Base-by-base conservation (phyloP, 1,284 basidiomycete species). In the Malassezia restricta region DNA sequence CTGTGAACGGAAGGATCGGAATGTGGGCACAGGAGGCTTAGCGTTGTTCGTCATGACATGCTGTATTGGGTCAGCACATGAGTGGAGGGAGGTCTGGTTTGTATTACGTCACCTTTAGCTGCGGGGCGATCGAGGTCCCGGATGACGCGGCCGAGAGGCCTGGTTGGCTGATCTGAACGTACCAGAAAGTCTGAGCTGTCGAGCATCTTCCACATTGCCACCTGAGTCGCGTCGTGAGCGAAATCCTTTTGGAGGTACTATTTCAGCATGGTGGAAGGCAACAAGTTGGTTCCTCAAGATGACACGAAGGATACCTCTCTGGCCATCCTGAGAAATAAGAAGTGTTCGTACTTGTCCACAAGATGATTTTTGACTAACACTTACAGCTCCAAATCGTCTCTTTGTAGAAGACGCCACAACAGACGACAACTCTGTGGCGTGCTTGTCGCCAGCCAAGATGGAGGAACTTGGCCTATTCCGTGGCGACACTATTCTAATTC, bases 371-470 rank as follows among this genome's bases (percentile, higher is more conserved):
- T 6, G 2, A 30, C 27, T 31, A n/a, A 35, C 38, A 7, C 33
- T 12, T 17, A n/a, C 51, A 65, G 63, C 59, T 1, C 63, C 67
- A 2, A 71, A 71, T 55, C 60, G 65, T 5, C 56, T 71, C 12
- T 73, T 71, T 33, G 68, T 74, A n/a, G 72, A 74, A 20, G 72
- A 74, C 54, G 57, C 72, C 12, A 71, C 66, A 24, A 71, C 71
- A 5, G 72, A 74, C 46, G 72, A 74, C 56, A 73, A 73, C 62
- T 75, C 74, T 82, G 91, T 95, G 61, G 91, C 90, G 44, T 91
- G 87, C 38, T 79, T 98, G 40, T 88, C 92, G 77, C 89, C 92
- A 47, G 84, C 83, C 37, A 98, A 94, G 44, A 96, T 98, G 92
- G 94, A 98, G 76, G 77, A 81, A 17, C 82, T 99, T 43, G 83